These are phyloP conservation scores for Erythrobasidium hasegawianum DNA, from an alignment of 1,284 basidiomycete genomes.

Conservation along the genomic window DNA sequence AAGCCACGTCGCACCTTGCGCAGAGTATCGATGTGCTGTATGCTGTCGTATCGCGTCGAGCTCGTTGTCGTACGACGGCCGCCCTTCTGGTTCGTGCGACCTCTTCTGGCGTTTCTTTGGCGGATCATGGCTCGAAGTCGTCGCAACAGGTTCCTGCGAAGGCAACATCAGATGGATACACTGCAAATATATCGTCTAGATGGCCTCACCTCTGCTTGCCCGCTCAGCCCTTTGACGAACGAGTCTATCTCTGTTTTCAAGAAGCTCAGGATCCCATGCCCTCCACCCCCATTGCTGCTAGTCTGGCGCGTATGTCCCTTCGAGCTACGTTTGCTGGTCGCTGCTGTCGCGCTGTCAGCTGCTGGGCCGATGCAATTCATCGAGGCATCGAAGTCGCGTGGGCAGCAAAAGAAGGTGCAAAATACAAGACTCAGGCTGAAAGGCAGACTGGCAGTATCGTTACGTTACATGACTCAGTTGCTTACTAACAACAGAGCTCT, in stretches of 20 bases:
- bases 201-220: conserved; percentile 21
- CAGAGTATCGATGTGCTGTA: conserved; percentile 14
- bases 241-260: conserved; percentile 29
- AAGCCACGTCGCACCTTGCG: conserved; percentile 9
- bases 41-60: conserved; percentile 26
- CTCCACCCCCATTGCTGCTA: conserved; percentile 14
- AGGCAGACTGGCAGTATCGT: no score
- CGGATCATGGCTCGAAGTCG: conserved; percentile 18
- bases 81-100: conserved; percentile 21
- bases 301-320: conserved; percentile 1
- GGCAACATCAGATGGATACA: no score
- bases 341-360: no score
- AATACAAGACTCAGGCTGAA: no score
- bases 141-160: not conserved
- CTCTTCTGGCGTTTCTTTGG: conserved; percentile 26
- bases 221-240: conserved; percentile 28
- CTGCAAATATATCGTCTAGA: no score
- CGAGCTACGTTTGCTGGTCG: no score
- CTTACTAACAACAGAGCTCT: no score
- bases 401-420: no score
- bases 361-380: no score
- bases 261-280: conserved; percentile 25
- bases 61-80: conserved; percentile 11
- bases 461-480: no score
- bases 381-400: no score